Conservation (phyloP, 306 rosid species). For the Dryas drummondii region DNA sequence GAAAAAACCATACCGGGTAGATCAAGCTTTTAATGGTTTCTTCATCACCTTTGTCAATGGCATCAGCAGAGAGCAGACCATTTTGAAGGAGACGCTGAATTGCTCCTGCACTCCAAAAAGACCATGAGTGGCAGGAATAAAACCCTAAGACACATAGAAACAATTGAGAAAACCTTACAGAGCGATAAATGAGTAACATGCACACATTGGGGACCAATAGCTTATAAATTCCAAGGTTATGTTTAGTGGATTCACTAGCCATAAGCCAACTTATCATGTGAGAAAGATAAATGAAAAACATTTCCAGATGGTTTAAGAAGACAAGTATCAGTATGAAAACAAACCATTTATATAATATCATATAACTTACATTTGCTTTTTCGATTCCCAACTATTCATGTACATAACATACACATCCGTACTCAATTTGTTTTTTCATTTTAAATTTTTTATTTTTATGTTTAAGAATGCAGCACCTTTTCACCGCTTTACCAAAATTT, state of each 20-base stretch:
- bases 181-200: background rate
- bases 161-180: background rate
- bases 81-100: constrained; percentile 69
- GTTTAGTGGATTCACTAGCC: background rate
- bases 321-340: background rate
- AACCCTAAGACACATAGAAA: constrained; percentile 14
- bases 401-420: background rate
- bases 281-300: background rate
- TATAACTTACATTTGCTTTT: background rate
- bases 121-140: constrained; percentile 27
- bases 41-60: constrained; percentile 76
- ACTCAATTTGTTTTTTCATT: background rate
- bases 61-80: constrained; percentile 68
- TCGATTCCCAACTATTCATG: background rate
- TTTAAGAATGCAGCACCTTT: background rate
- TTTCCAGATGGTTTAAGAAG: background rate
- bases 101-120: constrained; percentile 66
- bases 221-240: background rate
- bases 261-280: background rate
- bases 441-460: background rate
- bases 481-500: background rate
- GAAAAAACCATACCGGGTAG: constrained; percentile 69
- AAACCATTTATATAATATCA: background rate
- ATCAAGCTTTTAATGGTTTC: constrained; percentile 67
- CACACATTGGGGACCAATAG: background rate